A percentile compares a stretch with the other conserved stretches of the same genome.
phyloP scores from a whole-genome alignment of 208 protist species.

The Crithidia bombi region DNA sequence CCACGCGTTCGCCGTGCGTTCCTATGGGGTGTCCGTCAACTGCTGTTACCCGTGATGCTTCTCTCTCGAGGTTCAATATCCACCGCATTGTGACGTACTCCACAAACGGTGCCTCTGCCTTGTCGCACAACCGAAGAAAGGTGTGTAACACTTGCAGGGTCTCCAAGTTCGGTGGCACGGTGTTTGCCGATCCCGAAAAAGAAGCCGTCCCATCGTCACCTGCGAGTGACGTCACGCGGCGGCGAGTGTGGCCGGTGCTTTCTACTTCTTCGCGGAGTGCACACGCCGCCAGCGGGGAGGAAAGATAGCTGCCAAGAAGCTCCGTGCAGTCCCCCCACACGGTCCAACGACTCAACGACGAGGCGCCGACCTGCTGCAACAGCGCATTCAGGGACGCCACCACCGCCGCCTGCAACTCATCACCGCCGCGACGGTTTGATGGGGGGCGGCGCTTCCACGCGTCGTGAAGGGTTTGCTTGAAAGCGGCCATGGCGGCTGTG shows the following conservation, averaged over 20 bases:
- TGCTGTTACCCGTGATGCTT: not conserved
- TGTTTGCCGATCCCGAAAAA: not conserved
- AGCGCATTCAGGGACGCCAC: constrained; percentile 49
- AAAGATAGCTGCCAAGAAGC: constrained; percentile 39
- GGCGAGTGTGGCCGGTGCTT: not conserved
- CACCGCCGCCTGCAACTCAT: constrained; percentile 23
- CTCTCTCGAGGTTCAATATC: constrained; percentile 26
- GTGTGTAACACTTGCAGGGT: constrained; percentile 47
- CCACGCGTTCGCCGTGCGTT: too few relatives aligned
- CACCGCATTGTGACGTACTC: constrained; percentile 49
- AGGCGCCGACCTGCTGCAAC: constrained; percentile 56
- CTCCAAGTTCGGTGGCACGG: constrained; percentile 21
- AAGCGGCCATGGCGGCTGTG: constrained; percentile 29
- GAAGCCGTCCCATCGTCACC: not conserved
- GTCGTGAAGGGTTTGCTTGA: constrained; percentile 20
- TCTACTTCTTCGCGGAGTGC: not conserved
- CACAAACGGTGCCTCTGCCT: constrained; percentile 56
- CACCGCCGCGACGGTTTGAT: not conserved
- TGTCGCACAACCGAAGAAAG: constrained; percentile 64
- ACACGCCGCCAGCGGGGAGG: constrained; percentile 31
- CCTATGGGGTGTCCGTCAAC: too few relatives aligned
- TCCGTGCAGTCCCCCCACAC: constrained; percentile 67
- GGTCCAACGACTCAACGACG: constrained; percentile 46
- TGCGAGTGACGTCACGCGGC: not conserved
- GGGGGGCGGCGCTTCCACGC: not conserved